A percentile compares a stretch with the other conserved stretches of the same genome.
These are phyloP conservation scores for Nyssa sinensis DNA, from an alignment of 148 eudicot species.

Conservation along the genomic window DNA sequence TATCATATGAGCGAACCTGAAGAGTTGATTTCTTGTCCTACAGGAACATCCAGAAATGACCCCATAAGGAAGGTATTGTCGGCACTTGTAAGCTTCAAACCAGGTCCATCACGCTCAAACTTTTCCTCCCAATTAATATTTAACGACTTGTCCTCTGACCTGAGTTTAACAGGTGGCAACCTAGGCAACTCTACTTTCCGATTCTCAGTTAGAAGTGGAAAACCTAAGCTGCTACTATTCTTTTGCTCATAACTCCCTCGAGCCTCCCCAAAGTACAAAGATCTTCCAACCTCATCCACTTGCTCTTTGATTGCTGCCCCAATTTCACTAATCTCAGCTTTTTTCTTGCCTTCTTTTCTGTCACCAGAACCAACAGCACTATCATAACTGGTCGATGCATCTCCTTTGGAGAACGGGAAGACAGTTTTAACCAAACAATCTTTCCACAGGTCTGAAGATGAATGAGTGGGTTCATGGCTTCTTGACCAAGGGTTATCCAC, in stretches of 20 bases:
- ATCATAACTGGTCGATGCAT: conserved; percentile 51
- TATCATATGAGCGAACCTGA: conserved; percentile 49
- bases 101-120: conserved; percentile 62
- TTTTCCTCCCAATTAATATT: conserved; percentile 76
- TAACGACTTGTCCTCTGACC: conserved; percentile 69
- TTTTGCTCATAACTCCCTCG: conserved; percentile 56
- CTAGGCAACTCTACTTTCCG: conserved; percentile 87
- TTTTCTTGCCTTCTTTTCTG: conserved; percentile 53
- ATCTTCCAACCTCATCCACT: conserved; percentile 90
- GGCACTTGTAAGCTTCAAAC: conserved; percentile 50
- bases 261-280: conserved; percentile 65
- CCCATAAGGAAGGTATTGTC: conserved; percentile 76
- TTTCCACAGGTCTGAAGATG: conserved; percentile 58
- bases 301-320: conserved; percentile 77
- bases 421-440: conserved; percentile 74
- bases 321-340: conserved; percentile 43
- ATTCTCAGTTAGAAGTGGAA: conserved; percentile 47
- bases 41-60: conserved; percentile 91
- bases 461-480: conserved; percentile 38
- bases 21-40: conserved; percentile 85
- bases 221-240: conserved; percentile 46
- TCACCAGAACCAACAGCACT: conserved; percentile 30
- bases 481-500: conserved; percentile 51
- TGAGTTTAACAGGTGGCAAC: conserved; percentile 86
- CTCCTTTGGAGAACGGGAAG: conserved; percentile 59